phyloP scores from a whole-genome alignment of 2,329 filamentous ascomycete species.

The Colletotrichum echinochloae region DNA sequence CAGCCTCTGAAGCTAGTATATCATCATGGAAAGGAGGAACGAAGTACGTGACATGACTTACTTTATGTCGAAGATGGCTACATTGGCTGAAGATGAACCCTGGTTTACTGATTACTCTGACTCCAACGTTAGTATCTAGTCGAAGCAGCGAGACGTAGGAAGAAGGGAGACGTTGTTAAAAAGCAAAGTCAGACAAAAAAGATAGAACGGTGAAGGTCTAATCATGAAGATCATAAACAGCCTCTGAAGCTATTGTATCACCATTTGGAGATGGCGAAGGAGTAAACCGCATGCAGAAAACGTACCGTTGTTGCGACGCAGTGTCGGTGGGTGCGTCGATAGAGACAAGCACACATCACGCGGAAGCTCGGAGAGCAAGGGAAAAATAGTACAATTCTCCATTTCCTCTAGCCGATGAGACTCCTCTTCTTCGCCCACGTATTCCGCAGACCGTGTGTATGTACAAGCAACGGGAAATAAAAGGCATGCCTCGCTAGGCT shows the following conservation, averaged over 20 bases:
- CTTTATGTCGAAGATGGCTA: not conserved
- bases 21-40: slow-evolving; percentile 53
- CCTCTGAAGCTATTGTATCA: slow-evolving; percentile 57
- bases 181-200: slow-evolving; percentile 40
- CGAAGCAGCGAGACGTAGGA: not conserved
- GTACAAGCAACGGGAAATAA: slow-evolving; percentile 42
- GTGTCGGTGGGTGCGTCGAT: slow-evolving; percentile 31
- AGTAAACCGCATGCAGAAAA: slow-evolving; percentile 10
- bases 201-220: slow-evolving; percentile 51
- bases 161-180: too few relatives aligned
- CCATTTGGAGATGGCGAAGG: slow-evolving; percentile 48
- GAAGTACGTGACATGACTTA: not conserved
- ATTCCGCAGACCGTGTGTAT: slow-evolving; percentile 40
- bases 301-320: slow-evolving; percentile 38
- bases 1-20: slow-evolving; percentile 57
- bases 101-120: not conserved
- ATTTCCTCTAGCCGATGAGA: slow-evolving; percentile 48
- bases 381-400: slow-evolving; percentile 47
- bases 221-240: slow-evolving; percentile 61
- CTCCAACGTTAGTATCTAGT: not conserved
- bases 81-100: not conserved
- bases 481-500: slow-evolving; percentile 31
- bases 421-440: slow-evolving; percentile 37
- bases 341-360: slow-evolving; percentile 40
- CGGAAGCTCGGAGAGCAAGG: slow-evolving; percentile 34